phyloP scores from a whole-genome alignment of 2,329 filamentous ascomycete genomes.

The Mollisiaceae sp. region DNA sequence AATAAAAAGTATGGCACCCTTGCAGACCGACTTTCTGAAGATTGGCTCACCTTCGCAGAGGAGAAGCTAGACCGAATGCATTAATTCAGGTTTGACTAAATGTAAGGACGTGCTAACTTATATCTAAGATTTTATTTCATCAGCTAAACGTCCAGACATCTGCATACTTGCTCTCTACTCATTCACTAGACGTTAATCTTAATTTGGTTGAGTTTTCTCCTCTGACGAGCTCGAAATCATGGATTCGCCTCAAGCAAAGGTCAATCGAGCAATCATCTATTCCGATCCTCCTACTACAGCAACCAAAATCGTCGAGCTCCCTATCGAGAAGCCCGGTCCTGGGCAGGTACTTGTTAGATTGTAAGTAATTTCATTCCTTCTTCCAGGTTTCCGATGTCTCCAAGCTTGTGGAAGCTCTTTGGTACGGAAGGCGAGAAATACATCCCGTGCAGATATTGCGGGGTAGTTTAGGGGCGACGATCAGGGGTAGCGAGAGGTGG shows the following conservation, averaged over 20 bases:
- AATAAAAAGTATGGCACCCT: too few species aligned
- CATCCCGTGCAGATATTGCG: neutral
- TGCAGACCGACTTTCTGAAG: too few species aligned
- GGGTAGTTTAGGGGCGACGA: slow-evolving; percentile 2
- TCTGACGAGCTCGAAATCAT: neutral
- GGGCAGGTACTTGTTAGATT: slow-evolving; percentile 24
- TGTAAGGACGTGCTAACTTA: neutral
- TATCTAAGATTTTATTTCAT: neutral
- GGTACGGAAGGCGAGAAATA: neutral
- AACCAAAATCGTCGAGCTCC: slow-evolving; percentile 16
- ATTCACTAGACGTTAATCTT: neutral
- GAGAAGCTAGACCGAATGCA: neutral
- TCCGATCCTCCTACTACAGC: slow-evolving; percentile 13
- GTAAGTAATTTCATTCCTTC: slow-evolving; percentile 8
- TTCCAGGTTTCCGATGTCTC: neutral
- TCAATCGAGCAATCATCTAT: slow-evolving; percentile 22
- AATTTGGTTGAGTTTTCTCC: neutral
- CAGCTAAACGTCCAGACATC: neutral
- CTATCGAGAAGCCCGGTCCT: slow-evolving; percentile 17
- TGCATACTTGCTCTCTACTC: neutral
- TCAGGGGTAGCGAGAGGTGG: slow-evolving; percentile 3
- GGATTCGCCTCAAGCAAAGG: neutral
- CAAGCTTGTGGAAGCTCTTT: neutral
- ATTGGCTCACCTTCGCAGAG: neutral
- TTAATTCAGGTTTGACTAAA: neutral